phyloP scores from a whole-genome alignment of 176 grass and related monocot genomes.

The Triticum timopheevii region DNA sequence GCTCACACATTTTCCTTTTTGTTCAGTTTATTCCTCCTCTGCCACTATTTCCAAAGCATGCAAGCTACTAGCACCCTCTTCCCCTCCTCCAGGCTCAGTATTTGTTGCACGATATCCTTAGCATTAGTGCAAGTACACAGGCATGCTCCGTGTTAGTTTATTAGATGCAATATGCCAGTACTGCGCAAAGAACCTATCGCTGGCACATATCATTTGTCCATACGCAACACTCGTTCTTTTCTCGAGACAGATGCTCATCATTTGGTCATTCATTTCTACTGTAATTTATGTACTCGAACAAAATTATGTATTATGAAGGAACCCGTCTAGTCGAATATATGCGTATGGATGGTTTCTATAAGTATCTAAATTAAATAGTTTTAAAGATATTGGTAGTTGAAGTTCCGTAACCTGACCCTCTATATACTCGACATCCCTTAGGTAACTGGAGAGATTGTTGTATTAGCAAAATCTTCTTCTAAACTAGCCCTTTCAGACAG shows the following conservation, averaged over 20 bases:
- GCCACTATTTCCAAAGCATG: too few relatives aligned
- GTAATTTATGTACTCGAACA: background rate
- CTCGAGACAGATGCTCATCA: background rate
- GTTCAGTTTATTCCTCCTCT: too few relatives aligned
- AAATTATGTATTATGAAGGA: background rate
- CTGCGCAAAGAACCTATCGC: background rate
- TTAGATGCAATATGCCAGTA: background rate
- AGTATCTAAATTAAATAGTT: background rate
- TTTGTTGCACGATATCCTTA: too few relatives aligned
- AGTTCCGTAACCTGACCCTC: background rate
- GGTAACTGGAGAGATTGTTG: background rate
- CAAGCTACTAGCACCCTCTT: too few relatives aligned
- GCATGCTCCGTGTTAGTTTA: background rate
- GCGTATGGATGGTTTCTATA: background rate
- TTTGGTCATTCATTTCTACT: constrained; percentile 1
- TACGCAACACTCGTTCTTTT: background rate
- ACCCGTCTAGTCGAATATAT: background rate
- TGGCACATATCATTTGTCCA: background rate
- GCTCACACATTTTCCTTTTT: too few relatives aligned
- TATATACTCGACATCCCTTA: background rate
- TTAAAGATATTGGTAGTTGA: background rate
- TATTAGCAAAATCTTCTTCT: background rate
- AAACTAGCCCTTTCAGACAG: constrained; percentile 10
- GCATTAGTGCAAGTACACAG: too few relatives aligned
- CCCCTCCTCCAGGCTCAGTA: too few relatives aligned